These are phyloP conservation scores for Starmerella riodocensis DNA, from an alignment of 805 yeast species.

Conservation along the genomic window DNA sequence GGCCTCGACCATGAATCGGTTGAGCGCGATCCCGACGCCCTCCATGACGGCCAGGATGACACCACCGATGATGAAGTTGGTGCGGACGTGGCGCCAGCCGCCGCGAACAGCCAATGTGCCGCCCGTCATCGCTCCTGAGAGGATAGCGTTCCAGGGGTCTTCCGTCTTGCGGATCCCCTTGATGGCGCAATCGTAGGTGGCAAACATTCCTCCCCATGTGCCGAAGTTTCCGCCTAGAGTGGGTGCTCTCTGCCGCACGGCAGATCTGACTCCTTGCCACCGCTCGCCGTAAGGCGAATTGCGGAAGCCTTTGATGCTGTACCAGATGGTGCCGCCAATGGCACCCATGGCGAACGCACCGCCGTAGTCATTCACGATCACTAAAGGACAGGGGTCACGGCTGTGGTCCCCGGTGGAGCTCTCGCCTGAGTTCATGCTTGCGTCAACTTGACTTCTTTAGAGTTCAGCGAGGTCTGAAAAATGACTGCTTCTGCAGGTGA, in stretches of 20 bases:
- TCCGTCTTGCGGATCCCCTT: slow-evolving; percentile 94
- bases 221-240: slow-evolving; percentile 98
- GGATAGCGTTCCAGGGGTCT: slow-evolving; percentile 96
- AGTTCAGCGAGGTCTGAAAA: not conserved
- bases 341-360: slow-evolving; percentile 99
- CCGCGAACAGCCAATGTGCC: slow-evolving; percentile 97
- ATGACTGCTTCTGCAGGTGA: no score
- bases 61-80: slow-evolving; percentile 94
- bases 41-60: slow-evolving; percentile 92
- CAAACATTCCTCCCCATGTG: slow-evolving; percentile 98
- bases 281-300: slow-evolving; percentile 95
- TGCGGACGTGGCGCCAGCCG: slow-evolving; percentile 93
- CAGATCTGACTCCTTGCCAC: slow-evolving; percentile 73
- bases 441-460: no score
- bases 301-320: slow-evolving; percentile 96
- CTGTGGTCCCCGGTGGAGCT: slow-evolving; percentile 65
- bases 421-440: slow-evolving; percentile 4
- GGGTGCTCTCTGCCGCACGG: slow-evolving; percentile 93
- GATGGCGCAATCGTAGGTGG: slow-evolving; percentile 89
- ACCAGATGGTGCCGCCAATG: slow-evolving; percentile 98
- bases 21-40: slow-evolving; percentile 96
- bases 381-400: slow-evolving; percentile 98
- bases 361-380: slow-evolving; percentile 91
- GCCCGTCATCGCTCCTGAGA: slow-evolving; percentile 96
- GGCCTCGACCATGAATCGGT: slow-evolving; percentile 68